A percentile compares a stretch with the other conserved stretches of the same genome.
These are phyloP conservation scores for Quaeritorhiza haematococci DNA, from an alignment of 371 early-diverging fungal genomes.

Conservation along the genomic window DNA sequence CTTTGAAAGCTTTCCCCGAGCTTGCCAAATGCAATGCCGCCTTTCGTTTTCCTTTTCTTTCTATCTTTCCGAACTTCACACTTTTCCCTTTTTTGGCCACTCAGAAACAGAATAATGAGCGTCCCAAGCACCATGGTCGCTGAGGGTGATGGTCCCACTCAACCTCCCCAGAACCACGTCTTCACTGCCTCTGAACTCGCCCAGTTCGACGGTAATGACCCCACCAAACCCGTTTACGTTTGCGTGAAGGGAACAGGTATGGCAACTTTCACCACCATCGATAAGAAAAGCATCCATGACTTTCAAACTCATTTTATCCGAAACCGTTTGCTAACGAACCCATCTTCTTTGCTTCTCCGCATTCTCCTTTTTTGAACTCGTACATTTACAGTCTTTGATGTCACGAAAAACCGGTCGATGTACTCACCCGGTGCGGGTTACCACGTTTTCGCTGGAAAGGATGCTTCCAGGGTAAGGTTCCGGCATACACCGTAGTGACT, in stretches of 20 bases:
- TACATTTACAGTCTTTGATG: slow-evolving; percentile 82
- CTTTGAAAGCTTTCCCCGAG: too few species aligned
- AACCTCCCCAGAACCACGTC: slow-evolving; percentile 20
- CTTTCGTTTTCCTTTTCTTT: too few species aligned
- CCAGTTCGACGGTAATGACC: slow-evolving; percentile 74
- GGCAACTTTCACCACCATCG: too few species aligned
- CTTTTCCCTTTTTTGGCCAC: too few species aligned
- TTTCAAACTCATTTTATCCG: too few species aligned
- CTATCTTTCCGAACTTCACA: too few species aligned
- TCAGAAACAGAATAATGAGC: too few species aligned
- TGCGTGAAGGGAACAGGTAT: slow-evolving; percentile 68
- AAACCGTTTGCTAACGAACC: too few species aligned
- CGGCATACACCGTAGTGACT: background rate
- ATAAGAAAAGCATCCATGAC: too few species aligned
- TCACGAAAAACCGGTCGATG: slow-evolving; percentile 61
- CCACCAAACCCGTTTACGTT: slow-evolving; percentile 74
- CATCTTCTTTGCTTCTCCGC: background rate
- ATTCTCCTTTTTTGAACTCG: background rate
- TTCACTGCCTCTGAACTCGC: slow-evolving; percentile 74
- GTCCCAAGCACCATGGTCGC: too few species aligned
- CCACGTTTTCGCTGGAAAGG: slow-evolving; percentile 85
- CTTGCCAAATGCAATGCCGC: too few species aligned
- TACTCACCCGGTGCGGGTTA: slow-evolving; percentile 84
- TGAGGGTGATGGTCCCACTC: background rate
- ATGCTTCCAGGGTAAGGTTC: slow-evolving; percentile 47